Base-by-base conservation (phyloP, 805 yeast genomes). In the Zygosaccharomyces siamensis region DNA sequence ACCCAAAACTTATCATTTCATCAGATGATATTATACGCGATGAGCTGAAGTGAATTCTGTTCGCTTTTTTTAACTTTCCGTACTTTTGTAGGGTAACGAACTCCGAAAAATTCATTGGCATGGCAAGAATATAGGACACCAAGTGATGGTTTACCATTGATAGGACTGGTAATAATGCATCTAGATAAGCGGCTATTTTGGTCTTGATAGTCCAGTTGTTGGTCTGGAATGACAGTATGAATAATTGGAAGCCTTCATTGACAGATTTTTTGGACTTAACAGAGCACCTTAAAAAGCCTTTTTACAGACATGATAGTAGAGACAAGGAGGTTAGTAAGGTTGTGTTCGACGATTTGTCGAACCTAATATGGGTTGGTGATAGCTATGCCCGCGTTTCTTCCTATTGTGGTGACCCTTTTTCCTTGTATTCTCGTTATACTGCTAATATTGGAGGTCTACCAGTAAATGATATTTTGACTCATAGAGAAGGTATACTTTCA, bases 311-410 rank as follows among this genome's bases (percentile, higher is more conserved):
- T 46, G 70, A 66, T 47, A 61, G 59, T 33, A 62, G 59, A 39
- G 62, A 60, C n/a, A 66, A 66, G 49, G 57, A 60, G 32, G 56
- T 57, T 4, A 63, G 64, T 2, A 60, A 60, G 28, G 49, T 79
- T 6, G 65, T 67, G 3, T 89, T 89, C 64, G 97, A 90, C 67
- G 75, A 75, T 32, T 69, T 76, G n/a, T 78, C 81, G 50, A 93
- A 90, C 57, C 70, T 93, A 39, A 62, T 90, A 1, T 92, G 98
- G 98, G 74, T 83, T 1, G 96, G 95, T 14, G 93, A 87, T 31
- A 56, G 71, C 1, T 74, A 71, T 33, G 86, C 90, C 3, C 66
- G 73, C 39, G 59, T 75, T 0, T 66, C 72, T 3, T 70, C 76
- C 1, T 73, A 63, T 43, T 82, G 78, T 10, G 24, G 37, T n/a